These are phyloP conservation scores for Bolboschoenoplectus hybrid DNA, from an alignment of 202 grass and related monocot species.

Conservation along the genomic window DNA sequence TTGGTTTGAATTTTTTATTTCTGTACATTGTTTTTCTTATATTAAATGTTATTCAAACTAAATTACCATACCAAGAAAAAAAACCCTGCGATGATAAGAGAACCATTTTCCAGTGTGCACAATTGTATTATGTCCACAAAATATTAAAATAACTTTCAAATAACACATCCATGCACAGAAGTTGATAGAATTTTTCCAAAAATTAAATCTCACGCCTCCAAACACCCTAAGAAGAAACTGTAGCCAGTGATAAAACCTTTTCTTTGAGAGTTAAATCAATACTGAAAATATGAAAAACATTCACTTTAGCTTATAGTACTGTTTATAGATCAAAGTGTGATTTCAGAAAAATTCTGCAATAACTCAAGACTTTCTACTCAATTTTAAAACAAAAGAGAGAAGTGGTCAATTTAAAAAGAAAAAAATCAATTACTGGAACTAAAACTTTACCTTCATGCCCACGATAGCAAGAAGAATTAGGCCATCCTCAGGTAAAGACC, in stretches of 20 bases:
- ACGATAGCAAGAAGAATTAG: conserved; percentile 82
- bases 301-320: conserved; percentile 1
- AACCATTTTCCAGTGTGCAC: neutral
- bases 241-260: neutral
- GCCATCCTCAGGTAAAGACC: conserved; percentile 76
- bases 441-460: conserved; percentile 78
- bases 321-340: neutral
- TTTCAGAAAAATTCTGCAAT: conserved; percentile 13
- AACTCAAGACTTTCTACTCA: neutral
- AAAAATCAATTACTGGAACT: conserved; percentile 20
- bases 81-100: neutral
- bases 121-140: conserved; percentile 7
- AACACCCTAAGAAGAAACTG: neutral
- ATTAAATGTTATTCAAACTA: conserved; percentile 2
- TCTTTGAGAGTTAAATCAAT: neutral
- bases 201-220: neutral
- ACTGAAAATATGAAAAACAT: neutral
- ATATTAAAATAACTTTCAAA: conserved; percentile 4
- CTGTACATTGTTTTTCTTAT: neutral
- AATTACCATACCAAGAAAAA: neutral
- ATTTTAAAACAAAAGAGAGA: neutral
- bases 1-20: neutral
- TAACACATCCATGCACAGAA: neutral
- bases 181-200: conserved; percentile 5
- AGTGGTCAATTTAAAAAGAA: neutral